Conservation (phyloP, 1,284 basidiomycete species). For the Ganoderma multipileum region DNA sequence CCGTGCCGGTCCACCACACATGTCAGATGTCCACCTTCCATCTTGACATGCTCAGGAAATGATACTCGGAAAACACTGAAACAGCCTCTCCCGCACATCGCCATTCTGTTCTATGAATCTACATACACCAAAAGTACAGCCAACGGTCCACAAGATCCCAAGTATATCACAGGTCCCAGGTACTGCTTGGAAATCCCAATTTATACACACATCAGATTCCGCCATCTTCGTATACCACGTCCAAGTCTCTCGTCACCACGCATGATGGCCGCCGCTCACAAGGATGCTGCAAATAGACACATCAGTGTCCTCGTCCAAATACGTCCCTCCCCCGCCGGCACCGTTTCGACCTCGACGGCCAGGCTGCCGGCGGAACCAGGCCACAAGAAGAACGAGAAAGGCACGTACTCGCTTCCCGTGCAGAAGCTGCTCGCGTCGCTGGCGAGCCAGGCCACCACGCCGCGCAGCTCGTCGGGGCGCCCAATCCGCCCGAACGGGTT, state of each 20-base stretch:
- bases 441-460: conserved; percentile 83
- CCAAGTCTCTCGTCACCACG: conserved; percentile 55
- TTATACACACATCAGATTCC: conserved; percentile 6
- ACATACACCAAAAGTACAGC: background rate
- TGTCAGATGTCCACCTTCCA: conserved; percentile 13
- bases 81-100: background rate
- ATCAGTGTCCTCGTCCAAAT: conserved; percentile 12
- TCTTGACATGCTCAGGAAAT: background rate
- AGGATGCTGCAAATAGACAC: conserved; percentile 58
- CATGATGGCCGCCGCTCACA: conserved; percentile 74
- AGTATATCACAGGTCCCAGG: conserved; percentile 4
- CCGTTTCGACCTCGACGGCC: background rate
- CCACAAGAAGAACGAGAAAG: background rate
- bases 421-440: conserved; percentile 81
- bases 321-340: background rate
- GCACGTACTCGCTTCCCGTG: conserved; percentile 75
- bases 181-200: background rate
- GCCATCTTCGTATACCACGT: background rate
- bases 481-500: conserved; percentile 83
- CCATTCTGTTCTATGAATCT: background rate
- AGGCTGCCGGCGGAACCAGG: background rate
- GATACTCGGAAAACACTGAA: background rate
- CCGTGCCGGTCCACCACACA: conserved; percentile 9
- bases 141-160: background rate
- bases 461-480: conserved; percentile 78